Evolutionary conservation across 176 grass and related monocot genomes (phyloP).

Genomic region (Lolium multiflorum): DNA sequence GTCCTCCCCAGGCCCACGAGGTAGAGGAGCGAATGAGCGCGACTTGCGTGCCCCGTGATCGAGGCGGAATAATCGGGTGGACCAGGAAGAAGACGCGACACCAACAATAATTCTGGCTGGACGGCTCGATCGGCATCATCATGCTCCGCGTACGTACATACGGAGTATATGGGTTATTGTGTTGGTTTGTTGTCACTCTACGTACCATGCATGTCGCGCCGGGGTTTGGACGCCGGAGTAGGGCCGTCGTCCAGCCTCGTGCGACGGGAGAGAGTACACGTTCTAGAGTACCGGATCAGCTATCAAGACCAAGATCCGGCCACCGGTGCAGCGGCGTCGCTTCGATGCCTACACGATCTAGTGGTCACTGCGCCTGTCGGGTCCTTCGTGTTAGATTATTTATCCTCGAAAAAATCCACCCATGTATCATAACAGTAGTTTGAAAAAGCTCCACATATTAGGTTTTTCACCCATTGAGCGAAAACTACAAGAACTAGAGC

Average conservation of each 20-base stretch:
- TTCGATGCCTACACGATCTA: neutral
- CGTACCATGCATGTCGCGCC: too few species aligned
- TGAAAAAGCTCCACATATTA: too few species aligned
- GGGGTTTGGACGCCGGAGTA: too few species aligned
- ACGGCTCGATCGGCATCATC: neutral
- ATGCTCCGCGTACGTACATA: neutral
- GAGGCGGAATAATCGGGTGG: conserved; percentile 13
- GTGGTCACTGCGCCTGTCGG: neutral
- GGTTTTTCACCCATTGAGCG: too few species aligned
- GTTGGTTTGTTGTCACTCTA: too few species aligned
- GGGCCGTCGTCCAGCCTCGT: too few species aligned
- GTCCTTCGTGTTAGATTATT: neutral
- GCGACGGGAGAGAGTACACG: neutral
- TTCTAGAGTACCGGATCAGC: too few species aligned
- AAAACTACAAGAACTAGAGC: too few species aligned
- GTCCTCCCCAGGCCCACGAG: neutral
- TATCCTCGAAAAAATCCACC: too few species aligned
- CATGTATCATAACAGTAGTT: too few species aligned
- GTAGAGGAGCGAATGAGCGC: too few species aligned
- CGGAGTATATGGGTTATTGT: too few species aligned
- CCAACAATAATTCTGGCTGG: neutral
- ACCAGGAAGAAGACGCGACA: neutral
- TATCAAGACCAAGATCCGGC: neutral
- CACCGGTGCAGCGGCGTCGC: neutral
- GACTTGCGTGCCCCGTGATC: neutral